Evolutionary conservation across 2,329 filamentous ascomycete species (phyloP).

Genomic region (Hymenoscyphus repandus): DNA sequence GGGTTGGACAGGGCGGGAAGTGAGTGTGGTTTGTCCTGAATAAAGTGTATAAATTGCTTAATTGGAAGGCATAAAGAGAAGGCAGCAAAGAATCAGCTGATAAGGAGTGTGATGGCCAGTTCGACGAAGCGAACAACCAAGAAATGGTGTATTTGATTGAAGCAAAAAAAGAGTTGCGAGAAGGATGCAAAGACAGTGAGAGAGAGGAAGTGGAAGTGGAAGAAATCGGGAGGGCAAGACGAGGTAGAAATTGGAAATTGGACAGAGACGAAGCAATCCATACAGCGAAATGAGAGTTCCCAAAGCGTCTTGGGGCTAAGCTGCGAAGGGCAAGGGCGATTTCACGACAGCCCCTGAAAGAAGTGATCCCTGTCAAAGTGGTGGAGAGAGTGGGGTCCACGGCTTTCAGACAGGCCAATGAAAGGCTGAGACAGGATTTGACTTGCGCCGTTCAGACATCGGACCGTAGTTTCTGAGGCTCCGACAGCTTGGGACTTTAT

Average conservation of each 20-base stretch:
- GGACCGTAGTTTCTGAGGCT: too few relatives aligned
- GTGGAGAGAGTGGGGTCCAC: too few relatives aligned
- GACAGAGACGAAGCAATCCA: neutral
- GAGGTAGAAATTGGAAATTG: neutral
- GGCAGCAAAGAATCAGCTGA: conserved; percentile 13
- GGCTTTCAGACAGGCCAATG: too few relatives aligned
- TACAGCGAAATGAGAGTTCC: neutral
- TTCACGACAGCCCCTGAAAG: neutral
- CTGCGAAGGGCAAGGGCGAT: neutral
- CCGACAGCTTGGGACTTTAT: too few relatives aligned
- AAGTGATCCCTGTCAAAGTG: too few relatives aligned
- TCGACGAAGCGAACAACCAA: neutral
- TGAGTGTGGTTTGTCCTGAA: conserved; percentile 9
- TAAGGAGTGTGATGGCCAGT: neutral
- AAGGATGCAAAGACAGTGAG: neutral
- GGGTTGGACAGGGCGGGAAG: conserved; percentile 24
- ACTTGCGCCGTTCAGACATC: too few relatives aligned
- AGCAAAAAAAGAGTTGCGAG: neutral
- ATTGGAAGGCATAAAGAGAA: conserved; percentile 21
- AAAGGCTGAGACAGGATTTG: too few relatives aligned
- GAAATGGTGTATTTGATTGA: neutral
- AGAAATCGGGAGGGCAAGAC: neutral
- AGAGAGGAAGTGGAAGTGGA: neutral
- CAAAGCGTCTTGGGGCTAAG: neutral
- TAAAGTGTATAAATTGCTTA: conserved; percentile 17